These are phyloP conservation scores for Alnus glutinosa DNA, from an alignment of 306 rosid genomes.

Conservation along the genomic window DNA sequence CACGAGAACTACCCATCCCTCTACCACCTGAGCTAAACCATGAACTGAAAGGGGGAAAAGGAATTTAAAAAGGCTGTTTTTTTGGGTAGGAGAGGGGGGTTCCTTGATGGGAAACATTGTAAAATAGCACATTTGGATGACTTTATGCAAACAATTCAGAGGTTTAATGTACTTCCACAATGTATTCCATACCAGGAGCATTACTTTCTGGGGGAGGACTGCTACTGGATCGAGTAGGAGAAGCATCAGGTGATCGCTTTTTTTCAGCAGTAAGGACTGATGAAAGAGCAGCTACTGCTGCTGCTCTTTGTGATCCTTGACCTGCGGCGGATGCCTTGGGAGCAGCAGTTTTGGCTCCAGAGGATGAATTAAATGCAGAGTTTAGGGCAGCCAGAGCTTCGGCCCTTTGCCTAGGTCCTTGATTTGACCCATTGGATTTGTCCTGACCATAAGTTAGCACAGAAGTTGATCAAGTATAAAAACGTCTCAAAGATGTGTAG, in stretches of 20 bases:
- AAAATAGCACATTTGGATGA: background rate
- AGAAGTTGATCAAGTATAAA: slow-evolving; percentile 19
- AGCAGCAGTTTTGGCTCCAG: slow-evolving; percentile 44
- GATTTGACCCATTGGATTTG: slow-evolving; percentile 62
- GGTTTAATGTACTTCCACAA: background rate
- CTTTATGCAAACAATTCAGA: background rate
- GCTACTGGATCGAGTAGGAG: slow-evolving; percentile 52
- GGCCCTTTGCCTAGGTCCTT: slow-evolving; percentile 97
- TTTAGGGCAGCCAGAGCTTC: slow-evolving; percentile 95
- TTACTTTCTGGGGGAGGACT: slow-evolving; percentile 68
- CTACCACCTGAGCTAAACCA: background rate
- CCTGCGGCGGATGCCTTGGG: slow-evolving; percentile 50
- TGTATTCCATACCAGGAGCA: slow-evolving; percentile 50
- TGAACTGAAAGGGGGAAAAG: background rate
- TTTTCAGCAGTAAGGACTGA: slow-evolving; percentile 92
- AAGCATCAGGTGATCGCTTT: slow-evolving; percentile 60
- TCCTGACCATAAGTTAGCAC: slow-evolving; percentile 50
- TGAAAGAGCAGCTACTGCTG: slow-evolving; percentile 99
- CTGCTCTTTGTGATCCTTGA: slow-evolving; percentile 95
- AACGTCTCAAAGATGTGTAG: background rate
- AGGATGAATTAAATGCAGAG: slow-evolving; percentile 75
- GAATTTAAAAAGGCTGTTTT: too few species aligned
- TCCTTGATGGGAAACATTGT: background rate
- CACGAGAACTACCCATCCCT: background rate
- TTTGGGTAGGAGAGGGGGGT: too few species aligned